These are phyloP conservation scores for Moricandia arvensis DNA, from an alignment of 345 rosid genomes.

Conservation along the genomic window DNA sequence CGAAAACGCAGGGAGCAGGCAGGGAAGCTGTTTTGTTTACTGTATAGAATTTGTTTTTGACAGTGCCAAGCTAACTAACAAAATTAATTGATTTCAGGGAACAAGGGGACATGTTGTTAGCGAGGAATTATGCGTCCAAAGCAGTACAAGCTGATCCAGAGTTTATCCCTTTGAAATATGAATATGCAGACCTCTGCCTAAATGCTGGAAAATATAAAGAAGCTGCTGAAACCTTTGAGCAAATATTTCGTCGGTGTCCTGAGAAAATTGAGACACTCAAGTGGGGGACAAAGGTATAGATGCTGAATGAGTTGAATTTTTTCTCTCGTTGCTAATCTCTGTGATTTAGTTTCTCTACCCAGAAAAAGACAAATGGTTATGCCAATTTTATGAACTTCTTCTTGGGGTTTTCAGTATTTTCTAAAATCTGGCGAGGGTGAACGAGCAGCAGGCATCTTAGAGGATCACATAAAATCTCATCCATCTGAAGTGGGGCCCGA, in stretches of 20 bases:
- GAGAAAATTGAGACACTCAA: constrained; percentile 54
- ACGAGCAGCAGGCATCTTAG: constrained; percentile 58
- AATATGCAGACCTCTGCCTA: constrained; percentile 61
- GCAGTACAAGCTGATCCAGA: constrained; percentile 82
- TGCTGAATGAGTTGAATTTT: constrained; percentile 5
- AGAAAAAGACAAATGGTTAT: constrained; percentile 5
- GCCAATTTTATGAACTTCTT: background rate
- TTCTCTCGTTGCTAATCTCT: constrained; percentile 6
- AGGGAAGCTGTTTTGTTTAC: constrained; percentile 8
- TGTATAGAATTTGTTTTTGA: constrained; percentile 1
- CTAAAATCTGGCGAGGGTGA: constrained; percentile 63
- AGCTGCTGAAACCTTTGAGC: constrained; percentile 83
- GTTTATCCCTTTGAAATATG: constrained; percentile 57
- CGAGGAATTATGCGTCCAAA: constrained; percentile 65
- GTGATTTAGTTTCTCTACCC: constrained; percentile 14
- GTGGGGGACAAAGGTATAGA: constrained; percentile 61
- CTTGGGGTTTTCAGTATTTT: constrained; percentile 53
- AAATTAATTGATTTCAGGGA: constrained; percentile 48
- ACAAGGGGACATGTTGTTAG: constrained; percentile 53
- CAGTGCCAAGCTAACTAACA: constrained; percentile 11
- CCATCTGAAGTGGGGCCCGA: constrained; percentile 53
- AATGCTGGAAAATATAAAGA: constrained; percentile 61
- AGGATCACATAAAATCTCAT: constrained; percentile 59
- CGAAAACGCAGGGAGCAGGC: constrained; percentile 1
- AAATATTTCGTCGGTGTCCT: constrained; percentile 59